Base-by-base conservation (phyloP, 2,329 filamentous ascomycete genomes). In the Magnaporthiopsis rhizophila region DNA sequence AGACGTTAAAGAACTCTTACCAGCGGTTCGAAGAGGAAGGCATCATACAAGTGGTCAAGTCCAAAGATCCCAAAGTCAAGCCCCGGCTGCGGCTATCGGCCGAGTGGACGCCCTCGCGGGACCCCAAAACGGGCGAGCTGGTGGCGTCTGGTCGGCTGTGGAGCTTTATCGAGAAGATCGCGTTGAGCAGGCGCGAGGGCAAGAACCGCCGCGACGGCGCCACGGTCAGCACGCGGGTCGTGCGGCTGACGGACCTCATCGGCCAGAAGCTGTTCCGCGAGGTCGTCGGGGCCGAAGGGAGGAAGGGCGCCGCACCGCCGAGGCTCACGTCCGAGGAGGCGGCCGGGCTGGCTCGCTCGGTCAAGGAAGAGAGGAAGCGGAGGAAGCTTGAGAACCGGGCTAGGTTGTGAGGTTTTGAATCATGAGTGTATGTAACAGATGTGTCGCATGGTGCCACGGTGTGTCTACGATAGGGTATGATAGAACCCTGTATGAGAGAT, bases 161-260 rank as follows among this genome's bases (percentile, higher is more conserved):
- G 95, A 86, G 92, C 64, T 96, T 98, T 71, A 94, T 90, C 5
- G 92, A 97, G 74, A 85, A 88, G 72, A 97, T 99, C 67, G 91
- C 92, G 9, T 83, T 86, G 62, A 90, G 87, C 59, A 82, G 95
- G 38, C 83, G 94, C 58, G 95, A 98, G 78, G 95, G 95, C 11
- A 99, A 98, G 85, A 97, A 98, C 74, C 81, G 95, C 28, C 84
- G 94, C n/a, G 95, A 99, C 74, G 93, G 93, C 15, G 90, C 89
- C 1, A 97, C 92, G 0, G 93, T 98, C 3, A 90, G 89, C 69
- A 90, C 85, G 15, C 83, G 95, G 26, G 94, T 99, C 13, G 76
- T 98, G 53, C 80, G 81, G 8, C 81, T 98, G 69, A 89, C 90
- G 11, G 92, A 96, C 71, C 75, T 83, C 60, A 81, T 97, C 12